phyloP scores from a whole-genome alignment of 1,284 basidiomycete species.

The Phaffia rhodozyma region DNA sequence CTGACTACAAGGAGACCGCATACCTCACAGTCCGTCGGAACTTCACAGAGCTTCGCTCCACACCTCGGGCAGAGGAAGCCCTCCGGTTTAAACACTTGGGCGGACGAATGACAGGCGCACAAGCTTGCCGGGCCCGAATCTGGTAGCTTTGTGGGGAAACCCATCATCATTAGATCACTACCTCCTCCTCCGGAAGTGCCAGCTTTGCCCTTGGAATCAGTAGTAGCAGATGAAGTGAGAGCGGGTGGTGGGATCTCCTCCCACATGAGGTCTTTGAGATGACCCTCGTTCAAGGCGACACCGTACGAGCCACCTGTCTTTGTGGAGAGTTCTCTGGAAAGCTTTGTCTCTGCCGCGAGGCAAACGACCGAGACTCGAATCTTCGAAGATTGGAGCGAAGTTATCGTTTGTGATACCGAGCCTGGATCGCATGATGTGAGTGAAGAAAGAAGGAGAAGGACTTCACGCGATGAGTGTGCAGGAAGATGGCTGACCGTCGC shows the following conservation, averaged over 20 bases:
- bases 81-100: constrained; percentile 55
- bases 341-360: constrained; percentile 91
- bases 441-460: constrained; percentile 84
- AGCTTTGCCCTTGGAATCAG: constrained; percentile 26
- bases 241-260: constrained; percentile 92
- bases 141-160: constrained; percentile 85
- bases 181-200: constrained; percentile 18
- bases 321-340: constrained; percentile 79
- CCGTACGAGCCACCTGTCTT: constrained; percentile 84
- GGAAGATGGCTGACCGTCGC: constrained; percentile 63
- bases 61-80: constrained; percentile 95
- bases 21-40: constrained; percentile 94
- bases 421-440: constrained; percentile 94
- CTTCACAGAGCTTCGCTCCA: constrained; percentile 84
- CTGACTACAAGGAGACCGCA: constrained; percentile 96
- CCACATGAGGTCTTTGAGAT: constrained; percentile 88
- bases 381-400: constrained; percentile 62
- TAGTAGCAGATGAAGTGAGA: constrained; percentile 44
- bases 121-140: constrained; percentile 66
- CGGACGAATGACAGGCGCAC: constrained; percentile 78
- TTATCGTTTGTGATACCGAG: constrained; percentile 85
- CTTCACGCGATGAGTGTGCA: constrained; percentile 87
- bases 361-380: constrained; percentile 88
- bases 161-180: constrained; percentile 91
- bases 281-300: constrained; percentile 92